Conservation (phyloP, 2,329 filamentous ascomycete genomes). For the Sporothrix pseudoabietina region DNA sequence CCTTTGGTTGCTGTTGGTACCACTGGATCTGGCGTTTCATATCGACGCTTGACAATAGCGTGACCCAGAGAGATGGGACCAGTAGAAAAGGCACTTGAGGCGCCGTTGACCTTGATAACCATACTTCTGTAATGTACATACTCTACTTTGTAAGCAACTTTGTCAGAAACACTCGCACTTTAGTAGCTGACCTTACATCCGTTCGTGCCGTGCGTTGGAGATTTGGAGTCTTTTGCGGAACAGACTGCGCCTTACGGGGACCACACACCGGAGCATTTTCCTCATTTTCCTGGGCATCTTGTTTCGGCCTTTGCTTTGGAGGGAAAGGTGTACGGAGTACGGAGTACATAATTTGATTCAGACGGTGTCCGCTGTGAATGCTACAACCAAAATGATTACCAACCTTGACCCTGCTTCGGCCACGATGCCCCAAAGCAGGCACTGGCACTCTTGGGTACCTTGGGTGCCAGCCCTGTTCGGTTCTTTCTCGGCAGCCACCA, state of each 20-base stretch:
- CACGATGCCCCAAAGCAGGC: conserved; percentile 23
- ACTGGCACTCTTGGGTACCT: background rate
- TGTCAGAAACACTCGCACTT: background rate
- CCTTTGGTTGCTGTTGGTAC: background rate
- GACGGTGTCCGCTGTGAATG: background rate
- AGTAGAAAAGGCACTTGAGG: background rate
- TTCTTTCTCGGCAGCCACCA: conserved; percentile 27
- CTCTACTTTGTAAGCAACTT: background rate
- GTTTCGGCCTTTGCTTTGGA: background rate
- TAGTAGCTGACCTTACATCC: background rate
- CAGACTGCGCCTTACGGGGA: conserved; percentile 15
- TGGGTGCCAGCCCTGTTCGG: conserved; percentile 19
- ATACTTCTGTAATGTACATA: background rate
- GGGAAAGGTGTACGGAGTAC: background rate
- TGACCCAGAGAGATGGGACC: conserved; percentile 23
- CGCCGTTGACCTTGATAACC: background rate
- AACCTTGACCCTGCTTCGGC: background rate
- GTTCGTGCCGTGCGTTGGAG: background rate
- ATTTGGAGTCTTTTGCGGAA: background rate
- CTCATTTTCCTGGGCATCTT: background rate
- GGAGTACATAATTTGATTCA: background rate
- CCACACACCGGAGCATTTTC: background rate
- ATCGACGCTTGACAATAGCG: conserved; percentile 25
- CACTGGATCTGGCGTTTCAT: conserved; percentile 22
- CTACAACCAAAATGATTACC: background rate